These are phyloP conservation scores for Hevea brasiliensis DNA, from an alignment of 345 rosid species.

Conservation along the genomic window DNA sequence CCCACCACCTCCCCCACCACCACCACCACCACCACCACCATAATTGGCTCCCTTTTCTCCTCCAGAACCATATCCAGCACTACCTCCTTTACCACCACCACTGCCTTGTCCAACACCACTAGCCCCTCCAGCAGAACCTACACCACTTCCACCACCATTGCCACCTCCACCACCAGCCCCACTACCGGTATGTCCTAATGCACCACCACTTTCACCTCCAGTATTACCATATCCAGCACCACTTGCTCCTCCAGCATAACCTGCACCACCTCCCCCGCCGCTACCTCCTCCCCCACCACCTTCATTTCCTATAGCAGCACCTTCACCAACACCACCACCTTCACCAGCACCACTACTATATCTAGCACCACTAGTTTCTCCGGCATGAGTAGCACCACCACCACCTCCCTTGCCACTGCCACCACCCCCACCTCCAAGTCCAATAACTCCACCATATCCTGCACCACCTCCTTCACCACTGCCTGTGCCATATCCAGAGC, in stretches of 20 bases:
- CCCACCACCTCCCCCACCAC: not conserved
- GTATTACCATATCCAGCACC: not conserved
- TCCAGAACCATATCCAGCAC: constrained; percentile 6
- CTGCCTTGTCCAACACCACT: not conserved
- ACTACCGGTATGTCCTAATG: too few species aligned
- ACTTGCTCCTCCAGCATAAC: not conserved
- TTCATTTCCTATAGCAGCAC: not conserved
- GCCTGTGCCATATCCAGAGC: constrained; percentile 1
- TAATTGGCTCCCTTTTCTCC: not conserved
- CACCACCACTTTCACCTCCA: constrained; percentile 16
- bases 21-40: not conserved
- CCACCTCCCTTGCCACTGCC: not conserved
- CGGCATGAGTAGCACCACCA: not conserved
- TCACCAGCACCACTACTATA: not conserved
- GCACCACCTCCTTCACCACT: constrained; percentile 12
- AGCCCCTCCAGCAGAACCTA: constrained; percentile 5
- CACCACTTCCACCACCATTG: constrained; percentile 17
- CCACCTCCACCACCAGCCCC: constrained; percentile 6
- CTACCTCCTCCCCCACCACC: constrained; percentile 6
- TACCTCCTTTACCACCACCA: constrained; percentile 20
- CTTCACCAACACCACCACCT: constrained; percentile 18
- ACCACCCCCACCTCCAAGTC: not conserved
- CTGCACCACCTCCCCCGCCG: constrained; percentile 18
- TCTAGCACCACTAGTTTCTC: not conserved
- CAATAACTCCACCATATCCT: constrained; percentile 13